Conservation (phyloP, 2,329 filamentous ascomycete genomes). For the Talaromyces sp. region DNA sequence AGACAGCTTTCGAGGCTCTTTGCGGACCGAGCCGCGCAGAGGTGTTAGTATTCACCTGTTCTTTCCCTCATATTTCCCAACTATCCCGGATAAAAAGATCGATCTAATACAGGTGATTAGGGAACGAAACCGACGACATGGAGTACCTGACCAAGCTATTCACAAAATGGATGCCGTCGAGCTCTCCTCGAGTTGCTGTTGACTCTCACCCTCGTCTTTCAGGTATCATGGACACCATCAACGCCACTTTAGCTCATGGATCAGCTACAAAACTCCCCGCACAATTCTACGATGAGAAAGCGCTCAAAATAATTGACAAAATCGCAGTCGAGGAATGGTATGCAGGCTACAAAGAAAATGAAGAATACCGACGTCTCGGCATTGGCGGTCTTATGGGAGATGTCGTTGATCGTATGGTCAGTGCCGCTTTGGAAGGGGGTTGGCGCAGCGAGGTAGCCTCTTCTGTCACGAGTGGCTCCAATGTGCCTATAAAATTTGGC, state of each 20-base stretch:
- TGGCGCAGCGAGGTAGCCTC: slow-evolving; percentile 53
- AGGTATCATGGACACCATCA: slow-evolving; percentile 93
- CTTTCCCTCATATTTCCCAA: neutral
- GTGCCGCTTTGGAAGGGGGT: slow-evolving; percentile 61
- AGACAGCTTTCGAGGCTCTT: slow-evolving; percentile 68
- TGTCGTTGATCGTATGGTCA: slow-evolving; percentile 69
- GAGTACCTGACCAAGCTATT: slow-evolving; percentile 74
- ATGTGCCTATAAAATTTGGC: slow-evolving; percentile 64
- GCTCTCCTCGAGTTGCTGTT: slow-evolving; percentile 68
- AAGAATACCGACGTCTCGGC: slow-evolving; percentile 84
- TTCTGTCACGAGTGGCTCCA: slow-evolving; percentile 47
- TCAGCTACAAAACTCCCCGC: slow-evolving; percentile 73
- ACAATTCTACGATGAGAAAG: slow-evolving; percentile 81
- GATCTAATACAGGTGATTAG: slow-evolving; percentile 25
- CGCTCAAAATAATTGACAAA: slow-evolving; percentile 65
- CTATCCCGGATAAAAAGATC: neutral
- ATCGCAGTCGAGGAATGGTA: slow-evolving; percentile 93
- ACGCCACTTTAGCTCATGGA: slow-evolving; percentile 82
- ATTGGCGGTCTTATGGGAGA: slow-evolving; percentile 85
- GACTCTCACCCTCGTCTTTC: slow-evolving; percentile 80
- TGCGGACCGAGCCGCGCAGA: slow-evolving; percentile 66
- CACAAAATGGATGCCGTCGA: slow-evolving; percentile 80
- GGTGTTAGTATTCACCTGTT: slow-evolving; percentile 49
- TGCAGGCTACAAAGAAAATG: slow-evolving; percentile 75
- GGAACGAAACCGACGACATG: slow-evolving; percentile 77